These are phyloP conservation scores for Pichia sp. DNA, from an alignment of 1,139 yeast genomes.

Conservation along the genomic window DNA sequence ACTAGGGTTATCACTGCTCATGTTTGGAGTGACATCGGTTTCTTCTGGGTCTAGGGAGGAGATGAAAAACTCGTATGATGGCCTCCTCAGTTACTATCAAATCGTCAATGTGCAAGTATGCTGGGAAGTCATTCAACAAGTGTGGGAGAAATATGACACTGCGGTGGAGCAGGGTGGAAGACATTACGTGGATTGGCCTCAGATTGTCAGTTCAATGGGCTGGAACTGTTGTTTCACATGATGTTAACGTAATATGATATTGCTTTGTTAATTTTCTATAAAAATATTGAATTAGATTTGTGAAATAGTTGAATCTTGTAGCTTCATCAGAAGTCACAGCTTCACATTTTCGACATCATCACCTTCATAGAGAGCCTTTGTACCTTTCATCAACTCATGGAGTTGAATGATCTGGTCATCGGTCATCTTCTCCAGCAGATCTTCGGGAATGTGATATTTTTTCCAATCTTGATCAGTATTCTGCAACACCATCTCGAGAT, in stretches of 20 bases:
- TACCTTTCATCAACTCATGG: constrained; percentile 64
- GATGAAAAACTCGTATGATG: constrained; percentile 35
- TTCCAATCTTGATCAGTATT: constrained; percentile 70
- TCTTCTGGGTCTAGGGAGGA: constrained; percentile 30
- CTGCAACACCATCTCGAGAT: constrained; percentile 47
- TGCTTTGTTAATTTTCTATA: too few relatives aligned
- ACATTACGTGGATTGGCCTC: constrained; percentile 24
- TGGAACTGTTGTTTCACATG: constrained; percentile 23
- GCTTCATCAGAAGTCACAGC: too few relatives aligned
- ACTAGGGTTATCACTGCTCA: constrained; percentile 42
- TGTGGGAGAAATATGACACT: constrained; percentile 23
- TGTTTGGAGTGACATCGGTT: constrained; percentile 43
- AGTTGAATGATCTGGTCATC: constrained; percentile 90
- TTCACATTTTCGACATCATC: too few relatives aligned
- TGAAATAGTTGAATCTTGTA: too few relatives aligned
- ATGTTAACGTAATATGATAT: not conserved
- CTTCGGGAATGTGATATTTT: constrained; percentile 51
- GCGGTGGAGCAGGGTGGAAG: constrained; percentile 4
- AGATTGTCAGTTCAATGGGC: constrained; percentile 24
- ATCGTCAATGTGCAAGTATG: constrained; percentile 23
- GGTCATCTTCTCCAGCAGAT: constrained; percentile 71
- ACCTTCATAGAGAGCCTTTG: constrained; percentile 26
- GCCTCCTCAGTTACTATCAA: constrained; percentile 18
- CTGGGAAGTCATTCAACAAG: constrained; percentile 23
- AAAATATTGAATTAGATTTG: too few relatives aligned